phyloP scores from a whole-genome alignment of 805 yeast genomes.

The Spathaspora gorwiae region DNA sequence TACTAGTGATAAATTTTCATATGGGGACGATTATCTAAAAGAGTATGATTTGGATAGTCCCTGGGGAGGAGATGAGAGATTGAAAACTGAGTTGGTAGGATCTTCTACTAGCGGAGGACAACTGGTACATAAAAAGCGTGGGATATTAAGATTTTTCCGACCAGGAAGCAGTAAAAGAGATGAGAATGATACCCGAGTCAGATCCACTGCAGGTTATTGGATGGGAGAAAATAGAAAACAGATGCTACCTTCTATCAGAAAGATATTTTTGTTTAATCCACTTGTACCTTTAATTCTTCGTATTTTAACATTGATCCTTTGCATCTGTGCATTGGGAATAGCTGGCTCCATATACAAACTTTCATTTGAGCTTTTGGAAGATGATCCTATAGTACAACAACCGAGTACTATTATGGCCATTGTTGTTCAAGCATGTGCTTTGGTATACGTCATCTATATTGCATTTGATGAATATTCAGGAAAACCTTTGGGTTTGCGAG shows the following conservation, averaged over 20 bases:
- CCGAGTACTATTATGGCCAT: slow-evolving; percentile 93
- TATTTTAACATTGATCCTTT: slow-evolving; percentile 42
- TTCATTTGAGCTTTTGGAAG: slow-evolving; percentile 31
- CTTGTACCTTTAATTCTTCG: slow-evolving; percentile 77
- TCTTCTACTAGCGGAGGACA: background rate
- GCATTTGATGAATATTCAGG: slow-evolving; percentile 90
- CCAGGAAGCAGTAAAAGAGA: slow-evolving; percentile 5
- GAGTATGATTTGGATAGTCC: slow-evolving; percentile 42
- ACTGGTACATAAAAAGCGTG: slow-evolving; percentile 1
- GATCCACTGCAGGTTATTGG: slow-evolving; percentile 65
- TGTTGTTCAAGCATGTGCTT: slow-evolving; percentile 73
- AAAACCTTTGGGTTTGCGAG: slow-evolving; percentile 84
- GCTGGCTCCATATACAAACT: slow-evolving; percentile 55
- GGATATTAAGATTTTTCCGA: slow-evolving; percentile 1
- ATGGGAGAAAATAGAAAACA: slow-evolving; percentile 58
- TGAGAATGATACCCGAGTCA: slow-evolving; percentile 30
- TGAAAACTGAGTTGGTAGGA: slow-evolving; percentile 32
- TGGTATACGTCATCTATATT: slow-evolving; percentile 73
- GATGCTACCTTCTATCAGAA: slow-evolving; percentile 57
- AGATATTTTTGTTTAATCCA: slow-evolving; percentile 67
- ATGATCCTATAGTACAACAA: slow-evolving; percentile 53
- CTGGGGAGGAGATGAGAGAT: slow-evolving; percentile 72
- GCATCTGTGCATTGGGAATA: slow-evolving; percentile 65
- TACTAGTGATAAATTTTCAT: slow-evolving; percentile 22
- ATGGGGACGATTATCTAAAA: slow-evolving; percentile 21